A percentile compares a stretch with the other conserved stretches of the same genome.
These are phyloP conservation scores for Citrus cavaleriei DNA, from an alignment of 345 rosid species.

Conservation along the genomic window DNA sequence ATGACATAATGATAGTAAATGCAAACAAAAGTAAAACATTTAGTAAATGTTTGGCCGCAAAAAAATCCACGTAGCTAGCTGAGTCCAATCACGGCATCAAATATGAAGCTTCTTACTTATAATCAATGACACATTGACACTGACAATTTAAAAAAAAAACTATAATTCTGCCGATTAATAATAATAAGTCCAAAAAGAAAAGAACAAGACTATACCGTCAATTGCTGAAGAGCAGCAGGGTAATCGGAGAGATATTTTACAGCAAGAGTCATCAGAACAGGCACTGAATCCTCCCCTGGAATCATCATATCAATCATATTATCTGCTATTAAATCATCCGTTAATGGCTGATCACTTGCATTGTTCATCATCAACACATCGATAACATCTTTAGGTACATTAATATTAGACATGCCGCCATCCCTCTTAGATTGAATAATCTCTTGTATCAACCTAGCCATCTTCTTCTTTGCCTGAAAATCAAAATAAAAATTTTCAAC, in stretches of 20 bases:
- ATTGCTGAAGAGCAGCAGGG: slow-evolving; percentile 67
- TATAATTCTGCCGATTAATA: neutral
- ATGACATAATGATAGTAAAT: neutral
- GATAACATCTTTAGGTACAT: slow-evolving; percentile 53
- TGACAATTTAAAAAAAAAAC: neutral
- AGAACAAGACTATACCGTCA: slow-evolving; percentile 43
- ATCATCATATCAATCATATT: slow-evolving; percentile 98
- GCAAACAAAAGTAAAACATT: neutral
- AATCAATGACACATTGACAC: no score
- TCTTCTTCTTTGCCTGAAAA: slow-evolving; percentile 82
- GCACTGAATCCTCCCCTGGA: slow-evolving; percentile 98
- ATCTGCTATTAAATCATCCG: slow-evolving; percentile 72
- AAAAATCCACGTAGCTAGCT: no score
- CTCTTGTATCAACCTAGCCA: slow-evolving; percentile 60
- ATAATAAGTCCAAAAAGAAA: neutral
- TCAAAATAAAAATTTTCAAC: neutral
- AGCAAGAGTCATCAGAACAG: slow-evolving; percentile 88
- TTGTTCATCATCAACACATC: slow-evolving; percentile 74
- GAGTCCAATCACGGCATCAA: no score
- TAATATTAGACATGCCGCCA: slow-evolving; percentile 14
- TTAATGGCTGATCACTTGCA: slow-evolving; percentile 40
- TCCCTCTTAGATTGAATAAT: slow-evolving; percentile 49
- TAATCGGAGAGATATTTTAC: slow-evolving; percentile 78
- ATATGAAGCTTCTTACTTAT: no score
- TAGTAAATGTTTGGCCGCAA: neutral